Base-by-base conservation (phyloP, 1,284 basidiomycete species). In the Cystobasidium slooffiae region DNA sequence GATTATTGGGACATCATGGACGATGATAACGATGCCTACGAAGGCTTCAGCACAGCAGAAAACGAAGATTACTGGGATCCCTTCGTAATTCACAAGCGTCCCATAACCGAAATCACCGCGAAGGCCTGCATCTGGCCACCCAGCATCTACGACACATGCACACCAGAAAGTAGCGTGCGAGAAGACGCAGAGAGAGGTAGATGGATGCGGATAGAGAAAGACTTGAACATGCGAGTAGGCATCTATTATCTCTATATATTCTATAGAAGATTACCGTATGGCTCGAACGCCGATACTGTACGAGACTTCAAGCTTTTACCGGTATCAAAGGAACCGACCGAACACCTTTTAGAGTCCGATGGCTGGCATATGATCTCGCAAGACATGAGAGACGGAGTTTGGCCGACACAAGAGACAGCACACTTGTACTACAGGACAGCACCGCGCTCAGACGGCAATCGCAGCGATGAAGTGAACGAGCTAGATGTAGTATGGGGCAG, bases 401-500 rank as follows among this genome's bases (percentile, higher is more conserved):
- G 76, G 76, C 78, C 77, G 4, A 73, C 66, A 49, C 67, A 77
- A 49, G 46, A 67, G 12, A 61, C 76, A 1, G 72, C 75, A n/a
- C 76, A 75, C 61, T 69, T 80, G 3, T 77, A 78, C 66, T 78
- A 79, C 68, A 65, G 70, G 52, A 70, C 51, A 24, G 56, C 52
- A 22, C 68, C 77, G 43, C 68, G 39, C 1, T 39, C 49, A 39
- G 68, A 74, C 31, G 74, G 56, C 1, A 76, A 75, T 6, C 56
- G 43, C 0, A 72, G 76, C 53, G 77, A 78, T 58, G 76, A 78
- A n/a, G 88, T 97, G 77, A 96, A 93, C 0, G 93, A 97, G 81
- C 77, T 96, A n/a, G 93, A 95, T 80, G 85, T 95, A 1, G 82
- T 91, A 0, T 95, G 89, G 79, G 94, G 94, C 3, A 88, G 91